phyloP scores from a whole-genome alignment of 2,329 filamentous ascomycete species.

The Aureobasidium sp. region DNA sequence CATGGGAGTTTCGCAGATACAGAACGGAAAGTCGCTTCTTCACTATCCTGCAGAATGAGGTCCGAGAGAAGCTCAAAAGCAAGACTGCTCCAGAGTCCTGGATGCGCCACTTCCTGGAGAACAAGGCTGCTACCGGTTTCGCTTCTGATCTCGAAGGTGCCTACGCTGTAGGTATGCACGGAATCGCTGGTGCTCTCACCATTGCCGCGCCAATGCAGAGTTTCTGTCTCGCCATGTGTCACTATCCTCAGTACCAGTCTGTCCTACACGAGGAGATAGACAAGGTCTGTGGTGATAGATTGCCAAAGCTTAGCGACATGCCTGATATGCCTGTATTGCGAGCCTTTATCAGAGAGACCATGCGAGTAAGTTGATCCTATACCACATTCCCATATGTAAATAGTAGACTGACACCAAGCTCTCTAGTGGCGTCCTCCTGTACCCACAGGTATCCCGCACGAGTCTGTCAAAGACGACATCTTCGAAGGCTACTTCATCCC shows the following conservation, averaged over 20 bases:
- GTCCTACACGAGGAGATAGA: constrained; percentile 52
- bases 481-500: constrained; percentile 26
- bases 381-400: background rate
- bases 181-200: constrained; percentile 41
- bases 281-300: constrained; percentile 46
- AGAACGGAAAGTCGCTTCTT: constrained; percentile 39
- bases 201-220: constrained; percentile 42
- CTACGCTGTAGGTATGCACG: constrained; percentile 43
- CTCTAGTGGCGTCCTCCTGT: constrained; percentile 53
- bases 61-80: constrained; percentile 32
- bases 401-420: constrained; percentile 19
- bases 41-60: constrained; percentile 38
- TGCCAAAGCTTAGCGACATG: constrained; percentile 47
- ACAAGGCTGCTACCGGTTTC: constrained; percentile 35
- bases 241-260: constrained; percentile 38
- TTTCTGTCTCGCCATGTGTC: constrained; percentile 41
- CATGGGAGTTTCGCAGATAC: constrained; percentile 39
- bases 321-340: constrained; percentile 47
- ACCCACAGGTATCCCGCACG: constrained; percentile 31
- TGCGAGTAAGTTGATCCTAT: background rate
- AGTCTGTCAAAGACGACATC: constrained; percentile 21
- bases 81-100: constrained; percentile 29
- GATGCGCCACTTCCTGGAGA: constrained; percentile 39
- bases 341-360: constrained; percentile 50
- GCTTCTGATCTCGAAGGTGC: constrained; percentile 39